These are phyloP conservation scores for Rhodocollybia butyracea DNA, from an alignment of 768 basidiomycete genomes.

Conservation along the genomic window DNA sequence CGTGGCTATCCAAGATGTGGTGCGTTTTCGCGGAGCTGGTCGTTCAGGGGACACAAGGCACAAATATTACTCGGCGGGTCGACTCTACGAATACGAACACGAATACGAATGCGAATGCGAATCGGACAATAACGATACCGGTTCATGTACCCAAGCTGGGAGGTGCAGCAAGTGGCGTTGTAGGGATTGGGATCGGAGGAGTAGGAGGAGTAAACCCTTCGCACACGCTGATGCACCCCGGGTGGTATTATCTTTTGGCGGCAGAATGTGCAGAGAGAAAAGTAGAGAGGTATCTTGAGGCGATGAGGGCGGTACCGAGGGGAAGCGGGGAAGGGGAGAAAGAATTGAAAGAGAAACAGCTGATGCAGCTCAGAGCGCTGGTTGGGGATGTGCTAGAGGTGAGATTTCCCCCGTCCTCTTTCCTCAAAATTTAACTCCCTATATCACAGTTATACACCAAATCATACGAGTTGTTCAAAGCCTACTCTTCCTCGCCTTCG, in stretches of 20 bases:
- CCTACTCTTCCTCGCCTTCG: slow-evolving; percentile 30
- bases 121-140: too few species aligned
- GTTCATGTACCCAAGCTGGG: too few species aligned
- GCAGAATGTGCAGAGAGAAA: slow-evolving; percentile 82
- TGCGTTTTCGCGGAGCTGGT: slow-evolving; percentile 75
- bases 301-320: slow-evolving; percentile 59
- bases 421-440: neutral
- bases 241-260: slow-evolving; percentile 89
- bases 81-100: too few species aligned
- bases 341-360: neutral
- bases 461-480: slow-evolving; percentile 91
- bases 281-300: slow-evolving; percentile 60
- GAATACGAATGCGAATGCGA: too few species aligned
- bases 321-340: slow-evolving; percentile 24
- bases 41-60: slow-evolving; percentile 78
- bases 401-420: neutral
- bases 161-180: too few species aligned
- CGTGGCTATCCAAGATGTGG: slow-evolving; percentile 87
- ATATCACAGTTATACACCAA: slow-evolving; percentile 79
- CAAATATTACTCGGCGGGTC: too few species aligned
- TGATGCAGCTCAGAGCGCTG: neutral
- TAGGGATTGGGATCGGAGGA: neutral
- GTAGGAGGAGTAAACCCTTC: slow-evolving; percentile 71
- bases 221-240: slow-evolving; percentile 84
- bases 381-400: neutral